phyloP scores from a whole-genome alignment of 768 basidiomycete genomes.

The Saitozyma sp. region DNA sequence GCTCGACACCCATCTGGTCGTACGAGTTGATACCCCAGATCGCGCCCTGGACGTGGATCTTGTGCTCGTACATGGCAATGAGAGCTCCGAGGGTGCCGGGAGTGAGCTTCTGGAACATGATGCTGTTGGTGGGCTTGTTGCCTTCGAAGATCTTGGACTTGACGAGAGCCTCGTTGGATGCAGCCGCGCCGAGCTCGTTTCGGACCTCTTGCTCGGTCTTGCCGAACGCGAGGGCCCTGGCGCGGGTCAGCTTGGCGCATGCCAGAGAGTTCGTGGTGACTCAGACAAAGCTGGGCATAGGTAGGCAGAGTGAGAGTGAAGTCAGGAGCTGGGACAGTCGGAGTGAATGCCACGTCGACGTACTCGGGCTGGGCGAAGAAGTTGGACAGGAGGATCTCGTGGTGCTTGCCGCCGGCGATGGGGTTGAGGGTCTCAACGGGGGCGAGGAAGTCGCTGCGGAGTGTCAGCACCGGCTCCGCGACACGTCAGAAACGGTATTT shows the following conservation, averaged over 20 bases:
- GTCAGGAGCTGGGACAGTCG: not conserved
- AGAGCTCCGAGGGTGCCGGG: conserved; percentile 78
- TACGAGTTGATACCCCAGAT: conserved; percentile 99
- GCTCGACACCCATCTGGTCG: conserved; percentile 99
- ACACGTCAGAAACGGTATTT: conserved; percentile 44
- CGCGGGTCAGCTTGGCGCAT: conserved; percentile 1
- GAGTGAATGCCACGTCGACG: conserved; percentile 7
- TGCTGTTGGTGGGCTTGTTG: conserved; percentile 93
- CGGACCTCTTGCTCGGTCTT: conserved; percentile 87
- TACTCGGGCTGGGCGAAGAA: conserved; percentile 94
- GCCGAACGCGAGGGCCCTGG: conserved; percentile 84
- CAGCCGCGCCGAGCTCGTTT: conserved; percentile 57
- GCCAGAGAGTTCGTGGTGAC: not conserved
- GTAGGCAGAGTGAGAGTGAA: not conserved
- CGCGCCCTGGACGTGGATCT: conserved; percentile 96
- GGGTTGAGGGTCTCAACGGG: conserved; percentile 64
- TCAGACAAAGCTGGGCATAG: too few species aligned
- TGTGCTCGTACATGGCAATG: conserved; percentile 65
- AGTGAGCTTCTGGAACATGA: conserved; percentile 89
- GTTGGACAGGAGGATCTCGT: conserved; percentile 95
- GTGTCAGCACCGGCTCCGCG: conserved; percentile 4
- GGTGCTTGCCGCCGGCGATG: conserved; percentile 79
- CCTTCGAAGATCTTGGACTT: conserved; percentile 99
- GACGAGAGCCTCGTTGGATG: conserved; percentile 74
- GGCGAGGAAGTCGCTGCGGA: conserved; percentile 47